phyloP scores from a whole-genome alignment of 164 flowering plant species.

The Dillenia turbinata region DNA sequence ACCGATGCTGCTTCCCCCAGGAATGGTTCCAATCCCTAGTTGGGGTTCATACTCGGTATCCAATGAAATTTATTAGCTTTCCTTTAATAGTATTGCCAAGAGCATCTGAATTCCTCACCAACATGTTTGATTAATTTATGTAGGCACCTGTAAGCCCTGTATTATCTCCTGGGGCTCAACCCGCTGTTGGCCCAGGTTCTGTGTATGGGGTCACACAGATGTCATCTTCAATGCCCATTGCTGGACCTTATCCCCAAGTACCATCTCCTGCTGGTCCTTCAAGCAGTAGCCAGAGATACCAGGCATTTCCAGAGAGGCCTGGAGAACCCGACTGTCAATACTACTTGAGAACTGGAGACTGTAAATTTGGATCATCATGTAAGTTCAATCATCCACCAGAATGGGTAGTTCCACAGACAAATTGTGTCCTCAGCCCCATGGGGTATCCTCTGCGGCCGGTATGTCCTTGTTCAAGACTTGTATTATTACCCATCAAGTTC shows the following conservation, averaged over 20 bases:
- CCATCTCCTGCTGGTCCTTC: constrained; percentile 48
- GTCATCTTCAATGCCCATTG: constrained; percentile 62
- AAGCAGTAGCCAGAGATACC: constrained; percentile 55
- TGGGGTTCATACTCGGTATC: constrained; percentile 76
- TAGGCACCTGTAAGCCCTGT: constrained; percentile 62
- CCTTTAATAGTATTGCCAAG: not conserved
- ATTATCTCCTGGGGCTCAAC: constrained; percentile 49
- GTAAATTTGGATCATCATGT: constrained; percentile 89
- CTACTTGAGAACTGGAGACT: constrained; percentile 88
- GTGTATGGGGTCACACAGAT: constrained; percentile 58
- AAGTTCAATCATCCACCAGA: constrained; percentile 89
- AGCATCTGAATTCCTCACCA: not conserved
- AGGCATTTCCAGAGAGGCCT: constrained; percentile 76
- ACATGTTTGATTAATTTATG: constrained; percentile 12
- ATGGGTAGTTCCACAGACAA: constrained; percentile 33
- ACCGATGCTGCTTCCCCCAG: constrained; percentile 56
- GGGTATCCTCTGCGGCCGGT: constrained; percentile 94
- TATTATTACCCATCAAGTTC: too few species aligned
- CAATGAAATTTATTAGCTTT: constrained; percentile 1
- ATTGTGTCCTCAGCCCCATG: constrained; percentile 46
- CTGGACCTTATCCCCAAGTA: constrained; percentile 41
- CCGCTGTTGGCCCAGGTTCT: constrained; percentile 42
- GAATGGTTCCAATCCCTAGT: constrained; percentile 67
- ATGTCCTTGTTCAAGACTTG: constrained; percentile 11
- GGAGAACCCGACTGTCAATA: constrained; percentile 89